Percentiles rank a stretch among this genome's conserved stretches.
These are phyloP conservation scores for Cephaloascus albidus DNA, from an alignment of 805 yeast species.

Conservation along the genomic window DNA sequence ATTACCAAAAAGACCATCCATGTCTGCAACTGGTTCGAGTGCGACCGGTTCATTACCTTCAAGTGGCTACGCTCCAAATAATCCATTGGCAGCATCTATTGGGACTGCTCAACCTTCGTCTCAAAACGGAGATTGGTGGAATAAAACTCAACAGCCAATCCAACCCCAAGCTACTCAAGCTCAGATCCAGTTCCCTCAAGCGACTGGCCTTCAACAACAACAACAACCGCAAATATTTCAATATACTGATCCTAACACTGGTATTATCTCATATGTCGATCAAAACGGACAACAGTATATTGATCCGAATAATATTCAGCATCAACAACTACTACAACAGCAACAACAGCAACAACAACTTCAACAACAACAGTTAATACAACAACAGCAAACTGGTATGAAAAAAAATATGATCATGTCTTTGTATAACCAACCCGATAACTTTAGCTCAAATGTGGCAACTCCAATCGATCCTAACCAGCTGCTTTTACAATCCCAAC, in stretches of 20 bases:
- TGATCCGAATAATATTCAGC: constrained; percentile 37
- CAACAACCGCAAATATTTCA: constrained; percentile 47
- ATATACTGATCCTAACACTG: constrained; percentile 65
- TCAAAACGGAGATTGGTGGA: constrained; percentile 13
- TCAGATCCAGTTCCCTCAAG: constrained; percentile 10
- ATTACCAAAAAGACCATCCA: constrained; percentile 26
- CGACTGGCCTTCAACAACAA: constrained; percentile 14
- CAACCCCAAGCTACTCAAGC: constrained; percentile 10
- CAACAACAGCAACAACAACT: constrained; percentile 12
- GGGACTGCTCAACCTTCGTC: constrained; percentile 13
- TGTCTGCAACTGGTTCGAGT: constrained; percentile 11
- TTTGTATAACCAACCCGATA: constrained; percentile 29
- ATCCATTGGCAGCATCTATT: constrained; percentile 21
- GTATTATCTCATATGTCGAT: constrained; percentile 58
- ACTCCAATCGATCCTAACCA: constrained; percentile 7
- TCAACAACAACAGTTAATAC: constrained; percentile 13
- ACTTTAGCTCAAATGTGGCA: constrained; percentile 16
- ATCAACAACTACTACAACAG: constrained; percentile 23
- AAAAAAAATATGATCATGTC: constrained; percentile 29
- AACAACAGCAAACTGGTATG: constrained; percentile 12
- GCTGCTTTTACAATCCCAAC: no score
- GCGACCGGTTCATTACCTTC: constrained; percentile 1
- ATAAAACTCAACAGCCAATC: constrained; percentile 4
- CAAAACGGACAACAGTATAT: constrained; percentile 57
- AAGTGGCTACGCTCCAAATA: constrained; percentile 20